These are phyloP conservation scores for Starmerella floris DNA, from an alignment of 805 yeast genomes.

Conservation along the genomic window DNA sequence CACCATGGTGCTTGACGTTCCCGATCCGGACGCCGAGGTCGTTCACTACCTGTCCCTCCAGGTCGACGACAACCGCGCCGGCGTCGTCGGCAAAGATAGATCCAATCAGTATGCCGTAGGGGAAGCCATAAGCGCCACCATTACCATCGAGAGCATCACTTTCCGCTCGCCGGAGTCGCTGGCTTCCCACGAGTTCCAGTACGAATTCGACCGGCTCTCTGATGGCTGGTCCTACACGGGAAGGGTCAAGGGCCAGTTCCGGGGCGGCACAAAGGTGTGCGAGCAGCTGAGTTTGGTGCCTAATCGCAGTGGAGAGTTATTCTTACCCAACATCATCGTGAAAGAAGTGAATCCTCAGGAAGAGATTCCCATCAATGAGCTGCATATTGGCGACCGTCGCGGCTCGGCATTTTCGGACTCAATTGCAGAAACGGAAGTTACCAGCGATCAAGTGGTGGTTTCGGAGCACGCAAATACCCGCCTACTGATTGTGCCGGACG, in stretches of 20 bases:
- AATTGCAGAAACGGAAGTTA: background rate
- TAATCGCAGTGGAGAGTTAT: constrained; percentile 56
- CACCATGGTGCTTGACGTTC: constrained; percentile 40
- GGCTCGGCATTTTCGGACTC: background rate
- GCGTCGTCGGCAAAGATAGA: background rate
- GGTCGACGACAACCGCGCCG: constrained; percentile 20
- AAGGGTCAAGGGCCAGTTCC: constrained; percentile 40
- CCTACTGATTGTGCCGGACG: constrained; percentile 56
- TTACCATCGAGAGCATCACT: constrained; percentile 29
- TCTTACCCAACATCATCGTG: constrained; percentile 44
- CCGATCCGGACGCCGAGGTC: constrained; percentile 46
- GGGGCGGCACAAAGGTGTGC: constrained; percentile 23
- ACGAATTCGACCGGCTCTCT: constrained; percentile 37
- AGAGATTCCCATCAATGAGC: background rate
- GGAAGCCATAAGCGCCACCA: constrained; percentile 39
- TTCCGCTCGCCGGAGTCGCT: constrained; percentile 1
- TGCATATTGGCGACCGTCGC: background rate
- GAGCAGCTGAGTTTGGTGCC: constrained; percentile 51
- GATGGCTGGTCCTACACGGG: constrained; percentile 82
- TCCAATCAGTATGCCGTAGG: constrained; percentile 40
- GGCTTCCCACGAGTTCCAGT: constrained; percentile 29
- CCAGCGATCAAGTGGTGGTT: constrained; percentile 30
- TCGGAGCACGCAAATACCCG: constrained; percentile 57
- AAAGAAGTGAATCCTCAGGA: constrained; percentile 37
- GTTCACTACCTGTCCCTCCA: constrained; percentile 45